Evolutionary conservation across 1,139 yeast genomes (phyloP), one percentile per base, ranked within the genome.

Genomic region (Hyphopichia buzzinii): DNA sequence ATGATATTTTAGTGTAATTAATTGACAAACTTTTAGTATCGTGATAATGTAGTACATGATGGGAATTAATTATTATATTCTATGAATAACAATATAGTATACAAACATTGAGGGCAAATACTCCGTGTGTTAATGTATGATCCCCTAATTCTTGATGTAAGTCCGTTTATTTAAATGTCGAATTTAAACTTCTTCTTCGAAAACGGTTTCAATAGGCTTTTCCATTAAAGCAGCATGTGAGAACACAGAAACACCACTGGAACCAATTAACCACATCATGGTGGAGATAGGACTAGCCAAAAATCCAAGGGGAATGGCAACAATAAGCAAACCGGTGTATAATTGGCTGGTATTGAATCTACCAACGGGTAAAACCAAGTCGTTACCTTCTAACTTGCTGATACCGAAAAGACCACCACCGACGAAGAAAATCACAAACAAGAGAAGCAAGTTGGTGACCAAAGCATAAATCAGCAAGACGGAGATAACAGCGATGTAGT

Each of bases 191-290:
- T 86, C 89, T 59, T 88, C 97, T 62, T 90, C 96, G 56, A 92
- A 92, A 25, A 94, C 97, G 32, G 95, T 85, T 69, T 92, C 98
- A 51, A 94, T 89, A 31, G 98, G 98, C 69, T 92, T 92, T 60
- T 94, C 98, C 88, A 94, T 80, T 48, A 94, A 77, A 11, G 94
- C 67, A 37, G 98, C 97, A 64, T 94, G 99, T 11, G 96, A 80
- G 39, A 90, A 72, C 35, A 94, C 92, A 34, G 84, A 67, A 36
- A 89, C 95, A 29, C 86, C 83, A 16, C 96, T 85, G 7, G 97
- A 94, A 49, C 98, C 99, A 57, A 94, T 81, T 51, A 94, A 77
- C 98, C 98, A 94, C 79, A 94, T 76, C 72, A 94, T 67, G 22
- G 98, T 89, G 40, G 95, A 79, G 50, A 94, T 77, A 35, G 98